These are phyloP conservation scores for Botrytis hyacinthi DNA, from an alignment of 2,329 filamentous ascomycete species.

Conservation along the genomic window DNA sequence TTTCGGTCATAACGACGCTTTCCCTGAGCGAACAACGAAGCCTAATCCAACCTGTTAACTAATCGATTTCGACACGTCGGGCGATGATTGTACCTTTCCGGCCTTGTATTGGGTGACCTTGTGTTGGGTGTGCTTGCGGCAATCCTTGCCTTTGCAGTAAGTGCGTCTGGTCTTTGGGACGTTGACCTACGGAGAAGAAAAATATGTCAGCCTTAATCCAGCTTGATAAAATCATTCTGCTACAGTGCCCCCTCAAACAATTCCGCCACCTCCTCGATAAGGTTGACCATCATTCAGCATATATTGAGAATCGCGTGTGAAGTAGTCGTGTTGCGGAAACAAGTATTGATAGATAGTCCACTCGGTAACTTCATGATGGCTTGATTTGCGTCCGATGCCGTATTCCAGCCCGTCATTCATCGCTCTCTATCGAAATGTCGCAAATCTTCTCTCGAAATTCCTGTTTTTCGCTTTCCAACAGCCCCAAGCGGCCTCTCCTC, in stretches of 20 bases:
- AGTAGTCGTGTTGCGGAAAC: background rate
- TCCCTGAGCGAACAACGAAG: conserved; percentile 94
- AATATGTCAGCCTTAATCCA: conserved; percentile 16
- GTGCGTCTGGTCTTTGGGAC: conserved; percentile 97
- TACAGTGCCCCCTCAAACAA: background rate
- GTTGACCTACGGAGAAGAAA: conserved; percentile 66
- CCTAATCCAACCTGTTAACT: conserved; percentile 44
- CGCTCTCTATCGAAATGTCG: conserved; percentile 2
- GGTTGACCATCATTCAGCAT: background rate
- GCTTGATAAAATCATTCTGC: background rate
- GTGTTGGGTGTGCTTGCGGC: conserved; percentile 88
- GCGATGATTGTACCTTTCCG: conserved; percentile 66
- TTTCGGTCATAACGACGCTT: conserved; percentile 99
- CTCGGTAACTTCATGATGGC: background rate
- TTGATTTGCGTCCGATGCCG: background rate
- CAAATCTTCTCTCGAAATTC: conserved; percentile 12
- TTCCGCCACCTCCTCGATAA: background rate
- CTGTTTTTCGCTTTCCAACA: background rate
- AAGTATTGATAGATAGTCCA: background rate
- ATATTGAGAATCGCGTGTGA: background rate
- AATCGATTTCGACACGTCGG: conserved; percentile 24
- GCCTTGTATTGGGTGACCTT: conserved; percentile 97
- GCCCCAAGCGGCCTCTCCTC: background rate
- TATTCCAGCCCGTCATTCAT: background rate
- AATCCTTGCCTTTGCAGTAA: conserved; percentile 96